Percentiles rank a stretch among this genome's conserved stretches.
Evolutionary conservation across 2,329 filamentous ascomycete genomes (phyloP).

Genomic region (Cladosporium oxysporum): DNA sequence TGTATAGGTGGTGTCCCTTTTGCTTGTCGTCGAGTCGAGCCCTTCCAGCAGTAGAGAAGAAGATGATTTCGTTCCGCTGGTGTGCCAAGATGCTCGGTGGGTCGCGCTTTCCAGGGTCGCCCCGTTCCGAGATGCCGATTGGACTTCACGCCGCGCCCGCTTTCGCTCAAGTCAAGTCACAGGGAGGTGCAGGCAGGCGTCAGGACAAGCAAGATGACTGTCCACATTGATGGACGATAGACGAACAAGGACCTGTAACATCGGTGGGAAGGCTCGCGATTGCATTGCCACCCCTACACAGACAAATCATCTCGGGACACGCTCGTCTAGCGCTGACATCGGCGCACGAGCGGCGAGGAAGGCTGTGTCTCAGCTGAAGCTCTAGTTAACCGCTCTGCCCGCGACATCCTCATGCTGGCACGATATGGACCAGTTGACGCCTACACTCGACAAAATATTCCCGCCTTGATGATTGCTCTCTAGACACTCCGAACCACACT

Average conservation of each 20-base stretch:
- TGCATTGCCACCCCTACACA: not conserved
- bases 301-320: not conserved
- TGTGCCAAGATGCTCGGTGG: not conserved
- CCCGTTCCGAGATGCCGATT: not conserved
- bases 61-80: not conserved
- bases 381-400: not conserved
- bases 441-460: not conserved
- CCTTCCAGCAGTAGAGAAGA: conserved; percentile 1
- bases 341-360: not conserved
- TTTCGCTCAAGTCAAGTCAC: not conserved
- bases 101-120: not conserved
- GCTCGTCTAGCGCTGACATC: not conserved
- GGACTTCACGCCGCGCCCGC: not conserved
- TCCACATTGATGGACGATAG: not conserved
- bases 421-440: not conserved
- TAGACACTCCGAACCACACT: not conserved
- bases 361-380: not conserved
- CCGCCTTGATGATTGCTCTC: not conserved
- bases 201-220: not conserved
- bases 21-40: conserved; percentile 15
- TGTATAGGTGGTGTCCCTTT: conserved; percentile 22
- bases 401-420: not conserved
- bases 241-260: not conserved
- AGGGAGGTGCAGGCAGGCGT: not conserved
- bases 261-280: not conserved